These are phyloP conservation scores for Saccharomycopsis phalli DNA, from an alignment of 1,139 yeast genomes.

Conservation along the genomic window DNA sequence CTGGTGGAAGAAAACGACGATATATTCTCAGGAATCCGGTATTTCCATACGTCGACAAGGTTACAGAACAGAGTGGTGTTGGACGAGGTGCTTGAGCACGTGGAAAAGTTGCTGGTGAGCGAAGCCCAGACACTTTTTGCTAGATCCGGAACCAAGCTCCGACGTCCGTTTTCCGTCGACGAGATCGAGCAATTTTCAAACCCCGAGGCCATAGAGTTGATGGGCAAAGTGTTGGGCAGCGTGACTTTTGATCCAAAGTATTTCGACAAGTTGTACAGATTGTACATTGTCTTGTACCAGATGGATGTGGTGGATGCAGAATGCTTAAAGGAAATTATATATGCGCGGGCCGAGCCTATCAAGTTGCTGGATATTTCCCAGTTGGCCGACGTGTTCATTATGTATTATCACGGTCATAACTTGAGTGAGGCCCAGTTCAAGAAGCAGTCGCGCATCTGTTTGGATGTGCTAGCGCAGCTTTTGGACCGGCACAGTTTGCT, in stretches of 20 bases:
- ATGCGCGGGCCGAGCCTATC: background rate
- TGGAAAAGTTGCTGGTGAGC: background rate
- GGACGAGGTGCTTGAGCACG: background rate
- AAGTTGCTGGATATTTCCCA: background rate
- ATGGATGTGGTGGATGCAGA: background rate
- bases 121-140: conserved; percentile 5
- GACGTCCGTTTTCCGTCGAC: background rate
- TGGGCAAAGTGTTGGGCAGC: background rate
- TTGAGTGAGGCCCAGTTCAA: background rate
- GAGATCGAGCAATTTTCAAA: background rate
- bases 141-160: background rate
- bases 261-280: background rate
- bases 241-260: background rate
- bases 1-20: conserved; percentile 9
- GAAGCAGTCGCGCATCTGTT: conserved; percentile 2
- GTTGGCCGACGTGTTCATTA: background rate
- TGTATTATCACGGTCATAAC: background rate
- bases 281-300: background rate
- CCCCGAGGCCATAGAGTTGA: background rate
- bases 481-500: conserved; percentile 6
- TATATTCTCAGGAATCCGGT: conserved; percentile 20
- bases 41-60: conserved; percentile 14
- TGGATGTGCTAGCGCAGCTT: conserved; percentile 4
- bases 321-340: background rate
- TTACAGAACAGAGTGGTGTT: background rate